These are phyloP conservation scores for Penicillium cinerascens DNA, from an alignment of 495 filamentous ascomycete genomes.

Conservation along the genomic window DNA sequence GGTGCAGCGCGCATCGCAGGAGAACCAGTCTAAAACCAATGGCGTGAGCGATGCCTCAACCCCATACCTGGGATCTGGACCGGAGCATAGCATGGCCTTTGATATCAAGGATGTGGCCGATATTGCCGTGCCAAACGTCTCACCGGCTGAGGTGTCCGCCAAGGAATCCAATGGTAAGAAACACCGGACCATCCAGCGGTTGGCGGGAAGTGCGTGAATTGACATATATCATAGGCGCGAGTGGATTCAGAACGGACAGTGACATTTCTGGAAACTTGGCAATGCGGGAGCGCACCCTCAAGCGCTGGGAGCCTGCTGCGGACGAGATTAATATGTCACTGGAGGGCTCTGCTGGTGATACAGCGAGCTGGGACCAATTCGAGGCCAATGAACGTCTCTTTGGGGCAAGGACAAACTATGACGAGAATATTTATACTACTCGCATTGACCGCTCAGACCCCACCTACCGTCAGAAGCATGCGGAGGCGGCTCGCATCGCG, in stretches of 20 bases:
- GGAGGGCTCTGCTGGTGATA: slow-evolving; percentile 48
- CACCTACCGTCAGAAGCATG: slow-evolving; percentile 69
- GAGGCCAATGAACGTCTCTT: slow-evolving; percentile 83
- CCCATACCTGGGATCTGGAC: slow-evolving; percentile 58
- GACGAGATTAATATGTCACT: slow-evolving; percentile 62
- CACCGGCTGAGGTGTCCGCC: slow-evolving; percentile 42
- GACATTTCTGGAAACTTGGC: slow-evolving; percentile 77
- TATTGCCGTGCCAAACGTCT: slow-evolving; percentile 56
- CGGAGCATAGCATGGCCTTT: slow-evolving; percentile 72
- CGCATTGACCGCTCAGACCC: slow-evolving; percentile 79
- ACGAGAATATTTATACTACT: slow-evolving; percentile 94
- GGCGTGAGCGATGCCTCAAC: slow-evolving; percentile 48
- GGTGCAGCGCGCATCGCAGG: slow-evolving; percentile 61
- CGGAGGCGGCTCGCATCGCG: slow-evolving; percentile 76
- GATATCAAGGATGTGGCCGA: slow-evolving; percentile 74
- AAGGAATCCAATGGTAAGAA: slow-evolving; percentile 71
- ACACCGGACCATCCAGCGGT: background rate
- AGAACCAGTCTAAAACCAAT: slow-evolving; percentile 51
- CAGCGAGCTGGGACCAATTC: slow-evolving; percentile 86
- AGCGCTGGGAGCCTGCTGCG: slow-evolving; percentile 79
- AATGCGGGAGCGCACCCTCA: slow-evolving; percentile 69
- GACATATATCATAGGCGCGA: slow-evolving; percentile 1
- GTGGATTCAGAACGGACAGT: slow-evolving; percentile 75
- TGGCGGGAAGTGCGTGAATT: background rate
- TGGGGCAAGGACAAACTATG: slow-evolving; percentile 80